phyloP scores from a whole-genome alignment of 129 eudicot genomes.

The Smallanthus sonchifolius region DNA sequence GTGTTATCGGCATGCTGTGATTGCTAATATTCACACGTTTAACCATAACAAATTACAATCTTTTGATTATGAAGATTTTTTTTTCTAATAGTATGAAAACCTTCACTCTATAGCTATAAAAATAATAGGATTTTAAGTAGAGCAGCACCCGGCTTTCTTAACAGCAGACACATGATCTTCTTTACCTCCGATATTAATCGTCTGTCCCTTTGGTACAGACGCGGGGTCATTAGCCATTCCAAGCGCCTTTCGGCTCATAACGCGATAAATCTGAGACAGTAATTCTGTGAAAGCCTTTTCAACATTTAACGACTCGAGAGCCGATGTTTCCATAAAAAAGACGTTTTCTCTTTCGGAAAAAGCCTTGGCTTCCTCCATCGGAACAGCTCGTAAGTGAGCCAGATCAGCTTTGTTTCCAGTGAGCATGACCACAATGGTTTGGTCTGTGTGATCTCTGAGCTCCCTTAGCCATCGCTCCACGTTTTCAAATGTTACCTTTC shows the following conservation, averaged over 20 bases:
- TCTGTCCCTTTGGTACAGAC: background rate
- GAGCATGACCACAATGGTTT: slow-evolving; percentile 13
- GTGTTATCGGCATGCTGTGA: too few species aligned
- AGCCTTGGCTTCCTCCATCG: background rate
- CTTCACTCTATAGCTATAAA: background rate
- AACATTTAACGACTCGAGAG: background rate
- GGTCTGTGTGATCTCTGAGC: slow-evolving; percentile 30
- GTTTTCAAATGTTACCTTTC: slow-evolving; percentile 19
- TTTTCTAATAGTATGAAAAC: background rate
- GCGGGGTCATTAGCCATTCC: background rate
- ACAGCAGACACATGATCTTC: slow-evolving; percentile 5
- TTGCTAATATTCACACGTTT: background rate
- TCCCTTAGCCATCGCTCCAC: slow-evolving; percentile 30
- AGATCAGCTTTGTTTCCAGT: slow-evolving; percentile 6
- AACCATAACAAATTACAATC: background rate
- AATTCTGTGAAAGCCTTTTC: slow-evolving; percentile 1
- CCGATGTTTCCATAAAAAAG: slow-evolving; percentile 2
- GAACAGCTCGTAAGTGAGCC: background rate
- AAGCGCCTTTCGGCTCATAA: slow-evolving; percentile 8
- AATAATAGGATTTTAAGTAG: background rate
- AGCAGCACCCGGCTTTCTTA: slow-evolving; percentile 2
- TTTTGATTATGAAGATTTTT: background rate
- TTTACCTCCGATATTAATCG: background rate
- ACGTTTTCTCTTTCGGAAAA: background rate
- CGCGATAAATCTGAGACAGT: background rate